Base-by-base conservation (phyloP, 768 basidiomycete genomes). In the Tricholoma terreum region DNA sequence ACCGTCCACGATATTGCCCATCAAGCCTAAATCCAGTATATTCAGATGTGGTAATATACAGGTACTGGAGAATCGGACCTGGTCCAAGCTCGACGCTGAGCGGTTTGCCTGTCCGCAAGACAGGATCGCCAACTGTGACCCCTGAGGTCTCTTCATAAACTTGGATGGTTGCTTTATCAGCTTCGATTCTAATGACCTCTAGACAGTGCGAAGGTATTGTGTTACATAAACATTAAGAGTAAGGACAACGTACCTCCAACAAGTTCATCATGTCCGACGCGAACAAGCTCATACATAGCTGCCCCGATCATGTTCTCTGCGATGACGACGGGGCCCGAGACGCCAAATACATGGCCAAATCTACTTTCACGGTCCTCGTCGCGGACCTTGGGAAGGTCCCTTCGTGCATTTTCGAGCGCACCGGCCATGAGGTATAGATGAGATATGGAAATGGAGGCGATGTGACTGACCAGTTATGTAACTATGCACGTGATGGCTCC, bases 141-240 rank as follows among this genome's bases (percentile, higher is more conserved):
- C 97, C 97, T 42, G 96, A 97, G 6, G 96, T 98, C 78, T 99
- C 97, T 74, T 99, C 97, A 68, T 99, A 98, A 9, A 99, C 97
- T 73, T 99, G 97, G 59, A 99, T 98, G 11, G 97, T 98, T 42
- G 92, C 92, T 77, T 97, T 96, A 77, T 99, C 97, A 60, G 86
- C 86, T 64, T 98, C 97, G 75, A 99, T 98, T 66, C 97, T 86
- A 67, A 99, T 99, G 66, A 99, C 97, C 92, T 99, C 97, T 95
- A 67, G 40, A 21, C 12, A 17, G 7, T 15, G 10, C n/a, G 9
- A 22, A 4, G 3, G 14, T 24, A 14, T 10, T 46, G 45, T 27
- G 24, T 15, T 31, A 17, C 9, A 11, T 30, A 31, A 27, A 35
- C 46, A 30, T 48, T 30, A 38, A 48, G 33, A 14, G 31, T 19